These are phyloP conservation scores for Entomortierella beljakovae DNA, from an alignment of 192 early-diverging fungal species.

Conservation along the genomic window DNA sequence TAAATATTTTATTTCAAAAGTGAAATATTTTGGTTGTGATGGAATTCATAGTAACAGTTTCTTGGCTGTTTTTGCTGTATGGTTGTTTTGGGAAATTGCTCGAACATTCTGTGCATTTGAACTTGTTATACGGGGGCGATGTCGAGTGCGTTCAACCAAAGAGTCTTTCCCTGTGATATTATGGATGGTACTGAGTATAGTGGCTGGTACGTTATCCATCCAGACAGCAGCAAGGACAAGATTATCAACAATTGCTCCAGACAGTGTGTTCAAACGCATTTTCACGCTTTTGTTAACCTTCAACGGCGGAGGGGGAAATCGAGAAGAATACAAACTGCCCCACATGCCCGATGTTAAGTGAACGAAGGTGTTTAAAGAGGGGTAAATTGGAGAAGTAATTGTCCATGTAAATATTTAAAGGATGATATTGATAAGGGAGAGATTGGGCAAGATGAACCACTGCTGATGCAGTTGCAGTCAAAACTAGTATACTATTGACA, in stretches of 20 bases:
- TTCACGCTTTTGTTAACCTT: constrained; percentile 13
- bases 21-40: no score
- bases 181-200: constrained; percentile 53
- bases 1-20: no score
- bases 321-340: constrained; percentile 7
- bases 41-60: no score
- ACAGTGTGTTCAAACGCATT: constrained; percentile 22
- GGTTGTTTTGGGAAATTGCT: constrained; percentile 11
- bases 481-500: constrained; percentile 4
- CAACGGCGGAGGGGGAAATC: constrained; percentile 4
- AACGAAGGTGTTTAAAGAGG: constrained; percentile 27
- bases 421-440: constrained; percentile 3
- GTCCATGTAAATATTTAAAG: constrained; percentile 49
- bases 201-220: constrained; percentile 53
- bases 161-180: background rate
- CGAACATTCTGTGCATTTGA: constrained; percentile 12
- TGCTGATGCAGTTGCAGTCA: constrained; percentile 5
- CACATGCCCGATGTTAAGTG: constrained; percentile 34
- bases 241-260: constrained; percentile 9
- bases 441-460: constrained; percentile 28
- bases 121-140: constrained; percentile 25
- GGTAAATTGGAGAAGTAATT: constrained; percentile 44
- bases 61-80: background rate
- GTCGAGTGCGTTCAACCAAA: constrained; percentile 1
- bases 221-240: constrained; percentile 27